Base-by-base conservation (phyloP, 1,139 yeast genomes). In the Diutina rugosa region DNA sequence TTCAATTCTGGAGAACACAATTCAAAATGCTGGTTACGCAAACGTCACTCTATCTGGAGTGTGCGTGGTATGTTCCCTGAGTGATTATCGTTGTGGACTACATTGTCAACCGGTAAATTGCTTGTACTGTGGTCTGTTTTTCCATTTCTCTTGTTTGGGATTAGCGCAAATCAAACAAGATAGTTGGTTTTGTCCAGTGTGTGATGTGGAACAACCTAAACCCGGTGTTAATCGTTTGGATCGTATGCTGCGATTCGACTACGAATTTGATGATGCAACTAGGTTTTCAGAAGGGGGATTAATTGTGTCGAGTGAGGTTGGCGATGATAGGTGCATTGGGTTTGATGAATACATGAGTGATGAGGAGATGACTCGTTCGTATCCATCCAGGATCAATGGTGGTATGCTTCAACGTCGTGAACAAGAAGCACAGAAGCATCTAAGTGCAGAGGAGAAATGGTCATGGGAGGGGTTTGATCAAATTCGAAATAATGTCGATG, bases 141-240 rank as follows among this genome's bases (percentile, higher is more conserved):
- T 73, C 61, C 80, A 76, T 61, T 61, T 63, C 30, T 59, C 61
- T 26, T 76, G 80, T 59, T 63, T 76, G 47, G 76, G 76, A 12
- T 29, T 51, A 10, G 41, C 48, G 16, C 60, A 54, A 57, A 30
- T 18, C 58, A 64, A 54, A 16, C 60, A 55, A 9, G 41, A 55
- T 14, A 29, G 51, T 16, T 76, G 80, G 80, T 69, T 65, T 59
- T 76, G 80, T 62, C 79, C 79, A 21, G 69, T 76, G 54, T 76
- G 80, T 62, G 80, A 76, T 56, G 63, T 60, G 56, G 65, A 63
- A 41, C 78, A 74, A 59, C 77, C 72, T 5, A 28, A 44, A 41
- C 48, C 45, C 6, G 30, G 38, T 16, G 14, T 32, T 44, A 30
- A 32, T 29, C 30, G 26, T 7, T 5, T 10, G 1, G 28, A 30